Base-by-base conservation (phyloP, 1,284 basidiomycete genomes). In the Ustilago nuda region DNA sequence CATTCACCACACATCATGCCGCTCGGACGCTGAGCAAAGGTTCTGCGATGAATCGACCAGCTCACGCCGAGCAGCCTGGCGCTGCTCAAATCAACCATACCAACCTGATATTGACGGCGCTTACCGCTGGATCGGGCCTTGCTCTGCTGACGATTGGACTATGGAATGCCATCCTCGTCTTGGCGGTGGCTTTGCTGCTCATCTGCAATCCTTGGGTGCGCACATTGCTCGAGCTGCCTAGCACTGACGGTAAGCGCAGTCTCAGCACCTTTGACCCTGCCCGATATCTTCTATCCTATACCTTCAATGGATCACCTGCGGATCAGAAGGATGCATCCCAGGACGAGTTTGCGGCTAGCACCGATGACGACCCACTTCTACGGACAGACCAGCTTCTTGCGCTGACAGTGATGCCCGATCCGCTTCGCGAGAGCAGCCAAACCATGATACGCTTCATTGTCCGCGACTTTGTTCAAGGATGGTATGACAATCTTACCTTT, bases 201-300 rank as follows among this genome's bases (percentile, higher is more conserved):
- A 56, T 82, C 23, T 77, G 79, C 65, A 81, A 81, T 37, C 80
- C 81, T 3, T 82, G 80, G 78, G 66, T 82, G 13, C 74, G 81
- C n/a, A 79, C 76, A 9, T 61, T 82, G n/a, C 75, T 82, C 51
- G 80, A 80, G 56, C 71, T 82, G 15, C 72, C 75, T 8, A 63
- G 65, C 51, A 48, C 56, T 3, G 60, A 71, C 39, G 66, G 62
- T 13, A 66, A 74, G 55, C 54, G 54, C 30, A 33, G 56, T 13
- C 59, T 71, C 19, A 61, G 70, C 70, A 57, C 50, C 46, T 72
- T 69, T 19, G 74, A 77, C 19, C 70, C 74, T 15, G 71, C 78
- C 15, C 67, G 65, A 15, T 72, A 70, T 52, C 72, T 79, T 8
- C 56, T 76, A 6, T 66, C 65, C 4, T 65, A 46, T 45, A 65